Conservation (phyloP, 768 basidiomycete genomes). For the Pleurotus pulmonarius region DNA sequence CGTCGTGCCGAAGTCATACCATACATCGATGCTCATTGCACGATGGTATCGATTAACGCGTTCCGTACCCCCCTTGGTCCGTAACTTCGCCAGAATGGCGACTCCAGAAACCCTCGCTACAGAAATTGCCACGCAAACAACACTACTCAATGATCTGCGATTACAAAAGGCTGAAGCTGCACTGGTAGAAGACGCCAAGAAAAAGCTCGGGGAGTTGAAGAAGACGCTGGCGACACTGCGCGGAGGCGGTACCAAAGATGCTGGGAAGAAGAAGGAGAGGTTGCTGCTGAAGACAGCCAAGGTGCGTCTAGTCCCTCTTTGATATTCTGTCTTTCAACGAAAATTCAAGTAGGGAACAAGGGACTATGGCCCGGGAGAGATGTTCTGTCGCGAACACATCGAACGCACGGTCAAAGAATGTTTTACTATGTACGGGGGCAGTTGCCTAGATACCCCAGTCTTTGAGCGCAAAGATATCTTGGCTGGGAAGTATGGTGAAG, state of each 20-base stretch:
- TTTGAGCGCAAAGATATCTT: slow-evolving; percentile 97
- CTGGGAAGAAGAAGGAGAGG: slow-evolving; percentile 61
- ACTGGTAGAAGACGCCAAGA: slow-evolving; percentile 58
- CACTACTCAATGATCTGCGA: slow-evolving; percentile 60
- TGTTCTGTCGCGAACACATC: slow-evolving; percentile 87
- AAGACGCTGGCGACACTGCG: slow-evolving; percentile 41
- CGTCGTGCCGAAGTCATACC: too few relatives aligned
- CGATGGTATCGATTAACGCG: neutral
- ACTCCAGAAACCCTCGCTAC: slow-evolving; percentile 38
- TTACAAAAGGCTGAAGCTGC: slow-evolving; percentile 48
- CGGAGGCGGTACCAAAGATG: slow-evolving; percentile 35
- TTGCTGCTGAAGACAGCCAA: slow-evolving; percentile 92
- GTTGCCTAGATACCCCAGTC: slow-evolving; percentile 95
- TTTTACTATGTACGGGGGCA: slow-evolving; percentile 86
- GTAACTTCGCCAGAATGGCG: slow-evolving; percentile 3
- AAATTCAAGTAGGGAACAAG: slow-evolving; percentile 70
- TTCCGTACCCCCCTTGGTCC: neutral
- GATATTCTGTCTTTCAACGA: slow-evolving; percentile 5
- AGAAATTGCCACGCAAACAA: slow-evolving; percentile 53
- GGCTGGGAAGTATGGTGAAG: slow-evolving; percentile 96
- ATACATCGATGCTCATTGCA: too few relatives aligned
- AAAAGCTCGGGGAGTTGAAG: slow-evolving; percentile 69
- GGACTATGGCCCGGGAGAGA: slow-evolving; percentile 91
- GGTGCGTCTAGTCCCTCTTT: slow-evolving; percentile 39
- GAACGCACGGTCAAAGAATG: slow-evolving; percentile 84